A percentile compares a stretch with the other conserved stretches of the same genome.
phyloP scores from a whole-genome alignment of 23 red algal genomes.

The Pyropia haitanensis region DNA sequence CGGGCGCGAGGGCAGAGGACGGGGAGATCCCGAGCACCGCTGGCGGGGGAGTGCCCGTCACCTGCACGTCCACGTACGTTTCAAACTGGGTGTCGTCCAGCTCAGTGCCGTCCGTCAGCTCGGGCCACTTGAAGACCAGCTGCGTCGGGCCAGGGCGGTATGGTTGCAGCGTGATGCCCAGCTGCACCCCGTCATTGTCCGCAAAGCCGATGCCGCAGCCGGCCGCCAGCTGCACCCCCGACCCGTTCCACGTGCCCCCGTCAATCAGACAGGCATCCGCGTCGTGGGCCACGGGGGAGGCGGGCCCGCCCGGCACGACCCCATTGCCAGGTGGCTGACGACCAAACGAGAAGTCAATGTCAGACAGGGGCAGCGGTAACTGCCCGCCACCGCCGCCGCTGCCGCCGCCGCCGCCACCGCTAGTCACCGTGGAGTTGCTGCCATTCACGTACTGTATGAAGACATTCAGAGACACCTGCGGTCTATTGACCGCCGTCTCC shows the following conservation, averaged over 20 bases:
- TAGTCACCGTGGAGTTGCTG: constrained; percentile 16
- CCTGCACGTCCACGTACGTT: constrained; percentile 22
- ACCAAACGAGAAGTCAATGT: too few relatives aligned
- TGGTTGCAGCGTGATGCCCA: constrained; percentile 27
- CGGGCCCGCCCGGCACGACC: background rate
- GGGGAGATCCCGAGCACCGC: constrained; percentile 16
- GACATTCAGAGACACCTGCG: constrained; percentile 11
- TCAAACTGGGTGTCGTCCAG: constrained; percentile 34
- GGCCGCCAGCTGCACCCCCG: constrained; percentile 10
- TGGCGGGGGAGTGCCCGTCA: constrained; percentile 17
- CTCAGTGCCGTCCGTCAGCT: constrained; percentile 36
- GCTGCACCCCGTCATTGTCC: constrained; percentile 7
- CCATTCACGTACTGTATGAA: constrained; percentile 55
- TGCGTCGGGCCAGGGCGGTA: constrained; percentile 13
- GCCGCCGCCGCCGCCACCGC: constrained; percentile 1
- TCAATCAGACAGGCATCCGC: constrained; percentile 9
- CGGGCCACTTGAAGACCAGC: constrained; percentile 16
- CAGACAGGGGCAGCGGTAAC: too few relatives aligned
- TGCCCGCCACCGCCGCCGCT: too few relatives aligned
- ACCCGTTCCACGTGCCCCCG: constrained; percentile 21
- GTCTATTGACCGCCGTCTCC: background rate
- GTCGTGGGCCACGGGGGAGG: background rate
- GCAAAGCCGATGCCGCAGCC: constrained; percentile 33
- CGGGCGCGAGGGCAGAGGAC: constrained; percentile 11
- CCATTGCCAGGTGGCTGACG: constrained; percentile 1